Percentiles rank a stretch among this genome's conserved stretches.
Conservation (phyloP, 495 filamentous ascomycete genomes). For the Platismatia glauca region DNA sequence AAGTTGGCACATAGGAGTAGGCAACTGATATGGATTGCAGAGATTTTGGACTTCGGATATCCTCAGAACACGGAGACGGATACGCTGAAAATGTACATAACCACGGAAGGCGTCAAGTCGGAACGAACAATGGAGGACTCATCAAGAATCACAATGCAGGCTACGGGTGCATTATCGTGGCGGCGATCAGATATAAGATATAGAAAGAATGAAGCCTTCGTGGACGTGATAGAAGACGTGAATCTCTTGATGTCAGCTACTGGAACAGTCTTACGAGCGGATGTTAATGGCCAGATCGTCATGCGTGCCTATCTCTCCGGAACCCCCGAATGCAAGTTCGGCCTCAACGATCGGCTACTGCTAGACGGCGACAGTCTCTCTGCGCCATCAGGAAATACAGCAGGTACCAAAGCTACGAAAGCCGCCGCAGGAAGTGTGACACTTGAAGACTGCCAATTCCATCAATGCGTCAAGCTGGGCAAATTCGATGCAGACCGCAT, state of each 20-base stretch:
- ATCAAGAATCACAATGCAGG: constrained; percentile 97
- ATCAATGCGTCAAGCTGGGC: constrained; percentile 96
- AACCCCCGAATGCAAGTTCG: constrained; percentile 98
- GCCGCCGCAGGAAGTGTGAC: constrained; percentile 94
- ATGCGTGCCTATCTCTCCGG: constrained; percentile 98
- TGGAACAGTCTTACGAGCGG: constrained; percentile 88
- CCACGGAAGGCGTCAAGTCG: constrained; percentile 96
- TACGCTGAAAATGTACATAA: constrained; percentile 99
- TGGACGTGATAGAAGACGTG: constrained; percentile 98
- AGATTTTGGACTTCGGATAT: constrained; percentile 98
- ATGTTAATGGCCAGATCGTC: constrained; percentile 94
- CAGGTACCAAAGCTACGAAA: constrained; percentile 78
- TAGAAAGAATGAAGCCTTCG: constrained; percentile 98
- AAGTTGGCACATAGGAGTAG: background rate
- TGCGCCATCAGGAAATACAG: constrained; percentile 57
- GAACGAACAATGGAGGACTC: constrained; percentile 88
- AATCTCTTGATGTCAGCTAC: constrained; percentile 97
- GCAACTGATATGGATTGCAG: constrained; percentile 37
- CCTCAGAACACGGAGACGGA: constrained; percentile 99
- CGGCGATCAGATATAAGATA: constrained; percentile 95
- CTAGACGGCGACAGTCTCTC: constrained; percentile 69
- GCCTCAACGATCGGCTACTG: constrained; percentile 90
- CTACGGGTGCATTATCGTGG: constrained; percentile 95
- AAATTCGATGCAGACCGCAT: constrained; percentile 97
- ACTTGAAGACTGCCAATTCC: constrained; percentile 97